Evolutionary conservation across 805 yeast genomes (phyloP), one percentile per base, ranked within the genome.

Genomic region (Saccharomycopsis schoenii): DNA sequence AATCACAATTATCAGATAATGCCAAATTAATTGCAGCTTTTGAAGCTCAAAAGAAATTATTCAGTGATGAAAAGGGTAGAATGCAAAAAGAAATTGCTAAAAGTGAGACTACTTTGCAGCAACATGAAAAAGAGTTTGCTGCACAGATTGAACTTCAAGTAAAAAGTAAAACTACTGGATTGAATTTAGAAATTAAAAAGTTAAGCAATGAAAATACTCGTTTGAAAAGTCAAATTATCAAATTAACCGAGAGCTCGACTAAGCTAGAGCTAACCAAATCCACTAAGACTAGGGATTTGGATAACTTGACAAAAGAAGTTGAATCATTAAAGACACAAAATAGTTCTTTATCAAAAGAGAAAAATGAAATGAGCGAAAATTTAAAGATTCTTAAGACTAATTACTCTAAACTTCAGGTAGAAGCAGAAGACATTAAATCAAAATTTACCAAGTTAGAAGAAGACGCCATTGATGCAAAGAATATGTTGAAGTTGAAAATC

Each of bases 381-480:
- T 63, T 71, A 40, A 61, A 64, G 8, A 66, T 67, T 21, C 67
- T 70, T 4, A 41, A 67, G 19, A 67, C 64, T 43, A 67, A 67
- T 12, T 65, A 73, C 21, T 57, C 59, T 11, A 66, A 65, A 51
- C 64, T 71, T 25, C 73, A 72, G 58, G 64, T 59, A 15, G 71
- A 68, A n/a, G 67, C 71, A 29, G 70, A 66, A 56, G 64, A 51
- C 41, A 70, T 68, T 52, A 25, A 67, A 4, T 67, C 34, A 12
- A 64, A 63, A 36, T 58, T 66, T 39, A 58, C 47, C 37, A 74
- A 74, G 56, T 68, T 83, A 25, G 80, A 81, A 63, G 77, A 76
- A 47, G 82, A 80, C 56, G 77, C 78, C 6, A 68, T 66, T 54
- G 77, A 77, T 63, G 75, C 80, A 8, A 74, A 73, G 54, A 72